Conservation (phyloP, 2,329 filamentous ascomycete species). For the Eutypella sp. region DNA sequence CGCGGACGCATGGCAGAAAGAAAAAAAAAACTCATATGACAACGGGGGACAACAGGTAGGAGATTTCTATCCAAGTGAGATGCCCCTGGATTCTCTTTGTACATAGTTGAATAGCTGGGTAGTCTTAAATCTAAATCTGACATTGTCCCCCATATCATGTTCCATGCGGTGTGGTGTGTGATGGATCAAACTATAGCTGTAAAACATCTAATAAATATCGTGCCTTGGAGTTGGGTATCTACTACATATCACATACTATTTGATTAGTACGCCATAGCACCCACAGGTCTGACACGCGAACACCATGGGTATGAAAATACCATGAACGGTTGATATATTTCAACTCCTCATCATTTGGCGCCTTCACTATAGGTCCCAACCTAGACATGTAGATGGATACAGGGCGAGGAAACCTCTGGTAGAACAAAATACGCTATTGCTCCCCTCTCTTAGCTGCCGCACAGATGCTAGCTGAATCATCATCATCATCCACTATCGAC, state of each 20-base stretch:
- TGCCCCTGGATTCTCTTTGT: slow-evolving; percentile 29
- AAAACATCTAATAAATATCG: background rate
- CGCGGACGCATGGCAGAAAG: slow-evolving; percentile 2
- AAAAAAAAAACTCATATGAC: slow-evolving; percentile 15
- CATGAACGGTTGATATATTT: too few relatives aligned
- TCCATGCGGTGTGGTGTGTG: background rate
- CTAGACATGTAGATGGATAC: too few relatives aligned
- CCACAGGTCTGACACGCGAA: too few relatives aligned
- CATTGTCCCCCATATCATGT: slow-evolving; percentile 18
- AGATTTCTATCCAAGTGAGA: slow-evolving; percentile 28
- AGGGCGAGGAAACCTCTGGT: too few relatives aligned
- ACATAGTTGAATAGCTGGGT: slow-evolving; percentile 21
- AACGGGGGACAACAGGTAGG: slow-evolving; percentile 29
- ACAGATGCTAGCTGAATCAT: too few relatives aligned
- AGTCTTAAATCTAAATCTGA: slow-evolving; percentile 32
- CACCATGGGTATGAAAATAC: too few relatives aligned
- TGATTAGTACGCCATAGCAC: too few relatives aligned
- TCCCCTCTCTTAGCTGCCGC: too few relatives aligned
- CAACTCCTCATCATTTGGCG: too few relatives aligned
- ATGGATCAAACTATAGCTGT: background rate
- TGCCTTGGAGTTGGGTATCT: background rate
- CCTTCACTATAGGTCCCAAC: too few relatives aligned
- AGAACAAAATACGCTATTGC: too few relatives aligned
- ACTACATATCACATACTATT: background rate
- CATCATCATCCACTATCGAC: too few relatives aligned